Base-by-base conservation (phyloP, 2,329 filamentous ascomycete species). In the Bisporella sp. region DNA sequence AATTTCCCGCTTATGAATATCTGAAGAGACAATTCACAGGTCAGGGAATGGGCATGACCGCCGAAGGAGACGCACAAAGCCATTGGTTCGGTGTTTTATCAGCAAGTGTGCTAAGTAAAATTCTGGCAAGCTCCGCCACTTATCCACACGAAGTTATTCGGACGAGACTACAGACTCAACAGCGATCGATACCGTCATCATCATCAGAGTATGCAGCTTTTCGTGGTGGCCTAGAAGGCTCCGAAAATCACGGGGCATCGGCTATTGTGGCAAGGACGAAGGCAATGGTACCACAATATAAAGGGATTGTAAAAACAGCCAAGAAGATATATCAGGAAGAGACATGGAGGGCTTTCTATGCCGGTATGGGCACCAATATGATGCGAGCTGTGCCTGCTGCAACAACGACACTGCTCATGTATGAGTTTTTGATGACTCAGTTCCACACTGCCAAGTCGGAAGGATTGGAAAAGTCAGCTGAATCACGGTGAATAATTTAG, bases 141-240 rank as follows among this genome's bases (percentile, higher is more conserved):
- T 99, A 99, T 66, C 93, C 93, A 1, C 93, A 99, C 66, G 93
- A 99, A 70, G 93, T 99, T 13, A 84, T 99, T 47, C 84, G 93
- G 42, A 99, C 93, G 46, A 79, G 93, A 52, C 73, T 99, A 50
- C 93, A 99, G 69, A 99, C 93, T 1, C 93, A 99, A 67, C 84
- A 93, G 63, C 79, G 90, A 54, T 82, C 85, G 4, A 71, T 78
- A 28, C 75, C 77, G 1, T 75, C 78, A 6, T 71, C 74, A 39
- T 61, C 57, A 7, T 53, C 59, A 67, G 81, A 59, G 77, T 83
- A 75, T 71, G 71, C 48, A 76, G 77, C 54, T 61, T 69, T 56
- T 66, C 69, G 56, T 47, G 60, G 59, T 44, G 61, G 63, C 6
- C 46, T 62, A 28, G 61, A 64, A 45, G 61, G 54, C 1, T 52